Base-by-base conservation (phyloP, 2,329 filamentous ascomycete species). In the Talaromyces sp. region DNA sequence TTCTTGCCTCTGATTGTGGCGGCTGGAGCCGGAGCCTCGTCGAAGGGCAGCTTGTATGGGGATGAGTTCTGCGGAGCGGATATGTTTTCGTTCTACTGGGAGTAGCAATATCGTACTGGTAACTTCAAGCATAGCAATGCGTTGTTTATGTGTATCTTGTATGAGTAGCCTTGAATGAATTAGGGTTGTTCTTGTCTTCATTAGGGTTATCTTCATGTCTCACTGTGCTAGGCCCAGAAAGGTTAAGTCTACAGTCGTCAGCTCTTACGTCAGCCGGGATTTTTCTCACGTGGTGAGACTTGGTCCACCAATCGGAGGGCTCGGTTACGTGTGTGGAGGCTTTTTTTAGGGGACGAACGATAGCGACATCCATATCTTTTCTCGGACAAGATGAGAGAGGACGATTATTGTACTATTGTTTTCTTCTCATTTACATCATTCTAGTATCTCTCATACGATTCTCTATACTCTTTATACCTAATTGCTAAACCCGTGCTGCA, bases 1-100 rank as follows among this genome's bases (percentile, higher is more conserved):
- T 64, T 66, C 49, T 19, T 66, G 50, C 65, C 65, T 19, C 41
- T 66, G n/a, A 64, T 66, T 47, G 65, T 66, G 24, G 41, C 64
- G 6, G 64, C 64, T 6, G 64, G 64, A 41, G 64, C 64, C 11
- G 64, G 39, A 4, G 59, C 49, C 10, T 58, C 59, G 27, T 43
- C 50, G 6, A 58, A 65, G 64, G 64, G 64, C 9, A 43, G 31
- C 2, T 39, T 65, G 14, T 65, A 65, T 45, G 64, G 64, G 3
- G 64, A 65, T 31, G 64, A 65, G 5, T 65, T 49, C 19, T 43
- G 24, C 0, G 64, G 64, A 24, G 56, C 33, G 1, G 43, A 62
- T 16, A 65, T 65, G 64, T 65, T 65, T 16, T 65, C 64, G 10
- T 65, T 62, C 27, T 65, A 65, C 49, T 65, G 64, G 64, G 60